Evolutionary conservation across 2,329 filamentous ascomycete species (phyloP), one percentile per base, ranked within the genome.

Genomic region (Aspergillus fumigatiaffinis): DNA sequence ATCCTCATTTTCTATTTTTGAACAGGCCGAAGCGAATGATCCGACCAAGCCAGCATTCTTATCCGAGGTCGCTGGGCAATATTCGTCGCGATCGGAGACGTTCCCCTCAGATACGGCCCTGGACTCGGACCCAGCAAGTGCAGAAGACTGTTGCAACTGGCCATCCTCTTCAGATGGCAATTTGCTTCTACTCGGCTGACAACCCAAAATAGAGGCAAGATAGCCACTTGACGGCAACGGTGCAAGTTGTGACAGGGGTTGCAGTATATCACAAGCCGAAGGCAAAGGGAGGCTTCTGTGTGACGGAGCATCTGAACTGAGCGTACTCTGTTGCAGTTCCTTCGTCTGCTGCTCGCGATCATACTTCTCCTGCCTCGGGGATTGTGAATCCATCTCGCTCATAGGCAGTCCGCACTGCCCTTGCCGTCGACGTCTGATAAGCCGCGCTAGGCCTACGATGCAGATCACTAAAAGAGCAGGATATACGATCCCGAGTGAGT

Each of bases 231-330:
- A 56, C 23, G 66, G 66, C 57, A 68, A 55, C 21, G 57, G 55
- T 29, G 62, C 62, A 47, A 55, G 49, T 21, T 61, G 59, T 17
- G 66, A 68, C 54, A 68, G 52, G 32, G 66, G 66, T 51, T 63
- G 59, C 58, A 68, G 55, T 46, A 68, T 62, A 60, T 66, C 66
- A 54, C 66, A 66, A 38, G 66, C 63, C 26, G 66, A 66, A 47
- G 64, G 64, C 28, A 66, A 49, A 8, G 54, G 55, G 46, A 52
- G 25, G 25, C 49, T 41, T 46, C 20, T 42, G 20, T 51, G 46
- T 49, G 56, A 51, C 48, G 50, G 29, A 23, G 52, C 56, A 35
- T 32, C 48, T 44, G 28, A 48, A 54, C 28, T 59, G 52, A 50
- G 21, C n/a, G 51, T 42, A 25, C 52, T 52, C 38, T 54, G 56